These are phyloP conservation scores for Penicillium flavigenum DNA, from an alignment of 495 filamentous ascomycete genomes.

Conservation along the genomic window DNA sequence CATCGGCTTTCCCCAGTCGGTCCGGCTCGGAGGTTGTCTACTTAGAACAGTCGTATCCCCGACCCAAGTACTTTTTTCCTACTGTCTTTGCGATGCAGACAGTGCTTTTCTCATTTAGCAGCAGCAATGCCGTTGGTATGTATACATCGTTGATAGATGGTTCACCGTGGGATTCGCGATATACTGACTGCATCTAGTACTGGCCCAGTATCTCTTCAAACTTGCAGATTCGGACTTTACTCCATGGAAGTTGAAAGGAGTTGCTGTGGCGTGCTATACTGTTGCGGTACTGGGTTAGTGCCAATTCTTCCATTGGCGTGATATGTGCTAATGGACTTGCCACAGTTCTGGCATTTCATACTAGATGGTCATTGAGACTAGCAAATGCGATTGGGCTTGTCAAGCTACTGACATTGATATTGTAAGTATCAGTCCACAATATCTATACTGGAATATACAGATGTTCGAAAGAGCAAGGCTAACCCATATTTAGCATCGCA, in stretches of 20 bases:
- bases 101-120: conserved; percentile 60
- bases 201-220: conserved; percentile 57
- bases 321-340: neutral
- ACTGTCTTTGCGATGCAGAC: conserved; percentile 59
- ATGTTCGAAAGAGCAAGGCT: neutral
- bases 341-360: conserved; percentile 52
- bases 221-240: conserved; percentile 48
- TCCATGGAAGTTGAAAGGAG: conserved; percentile 61
- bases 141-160: neutral
- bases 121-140: conserved; percentile 55
- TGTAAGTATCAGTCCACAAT: conserved; percentile 29
- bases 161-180: neutral
- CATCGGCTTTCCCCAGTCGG: conserved; percentile 62
- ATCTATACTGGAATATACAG: neutral
- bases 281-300: conserved; percentile 46
- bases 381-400: conserved; percentile 54
- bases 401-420: conserved; percentile 56
- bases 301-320: accelerated
- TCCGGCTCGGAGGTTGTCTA: conserved; percentile 66
- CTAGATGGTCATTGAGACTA: conserved; percentile 53
- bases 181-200: conserved; percentile 26
- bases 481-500: conserved; percentile 35
- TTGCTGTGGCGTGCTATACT: conserved; percentile 60
- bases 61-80: conserved; percentile 61
- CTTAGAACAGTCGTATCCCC: conserved; percentile 63